Base-by-base conservation (phyloP, 2,329 filamentous ascomycete genomes). In the Exutisphaerella laricina region DNA sequence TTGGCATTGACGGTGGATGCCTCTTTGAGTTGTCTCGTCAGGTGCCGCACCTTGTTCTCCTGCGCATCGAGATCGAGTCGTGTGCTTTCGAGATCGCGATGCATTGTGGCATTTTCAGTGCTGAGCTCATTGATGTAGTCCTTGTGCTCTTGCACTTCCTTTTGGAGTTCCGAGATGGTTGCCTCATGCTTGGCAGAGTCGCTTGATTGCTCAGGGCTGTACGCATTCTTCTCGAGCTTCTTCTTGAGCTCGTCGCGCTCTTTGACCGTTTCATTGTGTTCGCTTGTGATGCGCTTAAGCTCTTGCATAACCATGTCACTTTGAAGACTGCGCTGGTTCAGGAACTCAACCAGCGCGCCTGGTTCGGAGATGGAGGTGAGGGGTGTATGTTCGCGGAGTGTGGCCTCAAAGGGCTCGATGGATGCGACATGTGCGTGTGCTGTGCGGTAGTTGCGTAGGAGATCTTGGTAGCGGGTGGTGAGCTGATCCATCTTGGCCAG, bases 221-320 rank as follows among this genome's bases (percentile, higher is more conserved):
- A n/a, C n/a, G n/a, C n/a, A 17, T 46, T 41, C 36, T 82, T 78
- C n/a, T 84, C 79, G 2, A 81, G 69, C 62, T 85, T 88, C 66
- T 83, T 85, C 63, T 88, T 90, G 48, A 85, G 73, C 12, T 80
- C 78, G 48, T 95, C 87, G 46, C 85, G 83, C 60, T 97, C 89
- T 32, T 58, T 60, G 5, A 56, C 49, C 6, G 52, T 44, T 10
- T 55, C 48, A 20, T 53, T 46, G 26, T 59, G 53, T 45, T 63
- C 58, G 3, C 77, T 76, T 0, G 88, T 84, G 0, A 97, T 80
- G 9, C 88, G 77, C 68, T 94, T 96, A 43, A 96, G 72, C 66
- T 98, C 92, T 33, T 94, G 85, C 78, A 94, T 82, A 3, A 94
- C 82, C 85, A 98, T 94, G 57, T 94, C 87, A 30, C 83, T 82